Evolutionary conservation across 805 yeast genomes (phyloP), one percentile per base, ranked within the genome.

Genomic region (Schwanniomyces yamadae): DNA sequence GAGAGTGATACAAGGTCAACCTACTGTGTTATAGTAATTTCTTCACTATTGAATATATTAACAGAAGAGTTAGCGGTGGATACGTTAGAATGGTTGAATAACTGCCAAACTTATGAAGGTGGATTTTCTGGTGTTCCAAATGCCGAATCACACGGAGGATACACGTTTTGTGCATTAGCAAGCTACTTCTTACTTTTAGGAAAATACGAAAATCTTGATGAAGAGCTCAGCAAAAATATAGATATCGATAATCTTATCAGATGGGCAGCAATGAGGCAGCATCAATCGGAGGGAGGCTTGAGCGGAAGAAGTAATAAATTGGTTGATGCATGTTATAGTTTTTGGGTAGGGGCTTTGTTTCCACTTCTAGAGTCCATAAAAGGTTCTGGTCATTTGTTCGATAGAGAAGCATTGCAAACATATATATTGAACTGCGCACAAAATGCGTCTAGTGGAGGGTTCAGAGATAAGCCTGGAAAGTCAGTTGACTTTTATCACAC

Each of bases 91-190:
- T 91, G 89, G 81, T 46, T 93, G 10, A 48, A 61, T 0, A 45
- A 55, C 9, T 88, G 96, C 49, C 99, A 93, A 59, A 85, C 91
- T 0, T 90, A 75, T 54, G 99, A 95, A 62, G 99, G 99, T 16
- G 99, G 99, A 0, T 85, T 91, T 61, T 88, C 90, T 1, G 96
- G 95, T 1, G 69, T 71, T 14, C 93, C 95, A 0, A 57, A 56
- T 13, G 69, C 73, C 4, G 99, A 93, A 59, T 97, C 98, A 0
- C 99, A 93, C 55, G 99, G 97, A 2, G 99, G 99, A 1, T 95
- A 93, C 56, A 79, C 98, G 0, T 93, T 78, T 57, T 93, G 99
- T 65, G 95, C 91, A 0, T 66, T 85, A 15, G 67, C 69, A 4
- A 28, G 95, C 83, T 29, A 75, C 78, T 33, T 63, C 78, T 39